Conservation (phyloP, 352 stramenopile genomes). For the Pythium volutum region DNA sequence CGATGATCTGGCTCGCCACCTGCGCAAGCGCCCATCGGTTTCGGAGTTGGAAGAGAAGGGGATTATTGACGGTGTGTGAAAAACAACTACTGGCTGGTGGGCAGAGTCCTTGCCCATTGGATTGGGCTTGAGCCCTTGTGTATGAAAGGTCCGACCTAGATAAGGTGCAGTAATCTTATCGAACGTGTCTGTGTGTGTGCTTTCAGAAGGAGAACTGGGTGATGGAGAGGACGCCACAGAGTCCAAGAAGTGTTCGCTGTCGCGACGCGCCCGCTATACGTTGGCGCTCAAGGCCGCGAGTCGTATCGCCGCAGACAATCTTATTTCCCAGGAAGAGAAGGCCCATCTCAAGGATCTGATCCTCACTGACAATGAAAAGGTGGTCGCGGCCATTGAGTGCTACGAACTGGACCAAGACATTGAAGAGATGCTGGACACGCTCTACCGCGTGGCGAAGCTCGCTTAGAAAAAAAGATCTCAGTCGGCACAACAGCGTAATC, state of each 20-base stretch:
- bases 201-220: constrained; percentile 62
- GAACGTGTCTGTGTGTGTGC: not conserved
- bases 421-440: constrained; percentile 81
- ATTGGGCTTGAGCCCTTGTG: not conserved
- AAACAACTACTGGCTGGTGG: not conserved
- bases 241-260: constrained; percentile 47
- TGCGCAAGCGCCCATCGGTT: constrained; percentile 68
- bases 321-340: constrained; percentile 78
- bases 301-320: constrained; percentile 76
- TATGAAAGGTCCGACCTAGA: constrained; percentile 1
- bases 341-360: constrained; percentile 81
- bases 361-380: constrained; percentile 71
- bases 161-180: constrained; percentile 10
- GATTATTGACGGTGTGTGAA: constrained; percentile 55
- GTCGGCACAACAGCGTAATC: no score
- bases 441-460: constrained; percentile 75
- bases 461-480: constrained; percentile 12
- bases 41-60: constrained; percentile 73
- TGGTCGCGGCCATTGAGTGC: constrained; percentile 72
- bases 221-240: constrained; percentile 31
- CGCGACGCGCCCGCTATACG: constrained; percentile 66
- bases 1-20: constrained; percentile 60
- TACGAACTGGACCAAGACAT: constrained; percentile 84
- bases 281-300: constrained; percentile 75
- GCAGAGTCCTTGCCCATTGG: not conserved